These are phyloP conservation scores for Pseudonectria foliicola DNA, from an alignment of 2,329 filamentous ascomycete species.

Conservation along the genomic window DNA sequence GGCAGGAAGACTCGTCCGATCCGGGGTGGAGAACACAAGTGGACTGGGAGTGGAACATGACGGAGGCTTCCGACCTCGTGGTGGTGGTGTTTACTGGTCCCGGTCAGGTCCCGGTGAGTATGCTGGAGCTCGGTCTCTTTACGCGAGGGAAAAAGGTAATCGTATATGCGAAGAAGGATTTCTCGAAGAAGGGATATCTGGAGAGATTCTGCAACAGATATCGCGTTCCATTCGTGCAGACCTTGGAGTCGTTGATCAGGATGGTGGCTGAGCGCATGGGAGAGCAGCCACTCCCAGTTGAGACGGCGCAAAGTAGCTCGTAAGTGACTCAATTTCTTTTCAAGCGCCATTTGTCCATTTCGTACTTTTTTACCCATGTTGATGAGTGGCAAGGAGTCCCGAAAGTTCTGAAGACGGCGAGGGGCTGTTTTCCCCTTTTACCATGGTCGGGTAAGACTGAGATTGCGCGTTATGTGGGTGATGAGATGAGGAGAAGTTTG, in stretches of 20 bases:
- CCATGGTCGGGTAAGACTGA: too few relatives aligned
- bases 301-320: too few relatives aligned
- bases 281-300: too few relatives aligned
- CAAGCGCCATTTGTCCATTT: too few relatives aligned
- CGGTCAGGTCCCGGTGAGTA: conserved; percentile 48
- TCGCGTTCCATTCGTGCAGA: conserved; percentile 36
- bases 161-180: conserved; percentile 45
- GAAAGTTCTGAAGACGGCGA: too few relatives aligned
- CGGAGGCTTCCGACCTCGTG: conserved; percentile 45
- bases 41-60: conserved; percentile 54
- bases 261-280: conserved; percentile 27
- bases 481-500: too few relatives aligned
- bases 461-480: too few relatives aligned
- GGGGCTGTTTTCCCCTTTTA: too few relatives aligned
- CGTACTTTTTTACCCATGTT: too few relatives aligned
- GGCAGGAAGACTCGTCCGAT: conserved; percentile 42
- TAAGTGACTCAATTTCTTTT: too few relatives aligned
- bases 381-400: too few relatives aligned
- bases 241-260: conserved; percentile 32
- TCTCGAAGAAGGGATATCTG: conserved; percentile 55
- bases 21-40: conserved; percentile 46
- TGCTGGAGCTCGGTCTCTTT: conserved; percentile 54
- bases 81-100: conserved; percentile 48
- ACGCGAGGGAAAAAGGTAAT: conserved; percentile 38
- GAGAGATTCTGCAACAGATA: conserved; percentile 46